Percentiles rank a stretch among this genome's conserved stretches.
These are phyloP conservation scores for Yarrowia keelungensis DNA, from an alignment of 805 yeast genomes.

Conservation along the genomic window DNA sequence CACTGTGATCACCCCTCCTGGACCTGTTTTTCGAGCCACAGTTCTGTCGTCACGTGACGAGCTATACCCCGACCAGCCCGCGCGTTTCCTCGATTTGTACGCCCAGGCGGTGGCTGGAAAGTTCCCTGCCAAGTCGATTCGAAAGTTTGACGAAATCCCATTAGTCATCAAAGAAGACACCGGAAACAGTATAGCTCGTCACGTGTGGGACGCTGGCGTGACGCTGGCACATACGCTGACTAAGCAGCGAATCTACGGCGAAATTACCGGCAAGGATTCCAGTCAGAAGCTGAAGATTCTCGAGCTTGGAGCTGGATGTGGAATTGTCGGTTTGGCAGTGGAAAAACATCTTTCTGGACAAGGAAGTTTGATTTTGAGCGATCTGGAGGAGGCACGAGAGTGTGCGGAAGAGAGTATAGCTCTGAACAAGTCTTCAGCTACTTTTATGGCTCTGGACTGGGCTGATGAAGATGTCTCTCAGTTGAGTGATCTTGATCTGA, in stretches of 20 bases:
- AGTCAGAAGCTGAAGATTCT: conserved; percentile 40
- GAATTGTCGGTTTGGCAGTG: conserved; percentile 51
- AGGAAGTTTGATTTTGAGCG: conserved; percentile 49
- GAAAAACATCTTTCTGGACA: conserved; percentile 43
- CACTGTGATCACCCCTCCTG: background rate
- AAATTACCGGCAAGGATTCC: background rate
- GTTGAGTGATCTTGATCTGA: conserved; percentile 47
- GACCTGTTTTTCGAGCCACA: background rate
- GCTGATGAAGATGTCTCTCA: conserved; percentile 43
- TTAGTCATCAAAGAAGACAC: conserved; percentile 50
- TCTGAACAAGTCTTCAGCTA: conserved; percentile 43
- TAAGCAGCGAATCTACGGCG: background rate
- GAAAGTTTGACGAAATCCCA: conserved; percentile 19
- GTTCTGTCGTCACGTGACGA: conserved; percentile 7
- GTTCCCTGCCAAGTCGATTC: conserved; percentile 7
- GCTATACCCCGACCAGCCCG: background rate
- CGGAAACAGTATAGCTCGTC: conserved; percentile 54
- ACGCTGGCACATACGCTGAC: conserved; percentile 39
- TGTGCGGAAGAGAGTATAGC: conserved; percentile 50
- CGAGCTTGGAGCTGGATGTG: conserved; percentile 57
- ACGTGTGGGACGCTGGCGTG: conserved; percentile 55
- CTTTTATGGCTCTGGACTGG: conserved; percentile 53
- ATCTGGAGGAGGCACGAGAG: conserved; percentile 52
- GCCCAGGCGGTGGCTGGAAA: background rate
- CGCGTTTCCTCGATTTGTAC: conserved; percentile 7